Evolutionary conservation across 768 basidiomycete genomes (phyloP), one percentile per base, ranked within the genome.

Genomic region (Lentinula boryana): DNA sequence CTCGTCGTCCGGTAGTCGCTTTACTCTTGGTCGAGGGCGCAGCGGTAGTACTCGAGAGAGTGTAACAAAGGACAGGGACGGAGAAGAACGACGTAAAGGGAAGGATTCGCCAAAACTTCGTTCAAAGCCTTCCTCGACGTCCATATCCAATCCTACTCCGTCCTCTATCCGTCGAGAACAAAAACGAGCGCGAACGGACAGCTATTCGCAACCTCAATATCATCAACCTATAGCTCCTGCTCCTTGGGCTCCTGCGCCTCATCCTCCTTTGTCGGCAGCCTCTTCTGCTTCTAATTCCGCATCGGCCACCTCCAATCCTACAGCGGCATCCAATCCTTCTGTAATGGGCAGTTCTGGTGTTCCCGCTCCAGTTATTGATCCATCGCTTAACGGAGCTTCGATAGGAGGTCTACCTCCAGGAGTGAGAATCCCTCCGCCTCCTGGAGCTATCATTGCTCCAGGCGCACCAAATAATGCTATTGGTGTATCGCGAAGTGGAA

Each of bases 381-480:
- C 57, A n/a, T 46, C 57, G 13, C 44, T 46, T 9, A 44, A 40
- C 18, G 57, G 57, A n/a, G 40, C 23, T 13, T 48, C 44, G 1
- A 58, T 58, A 48, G 57, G 57, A 10, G 57, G 57, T 9, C 15
- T 58, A 4, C 57, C 57, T n/a, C 57, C 57, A 9, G 57, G 57
- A 10, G 46, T 58, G 16, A 33, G 57, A 12, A 64, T 65, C 27
- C 65, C 67, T 23, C 67, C 65, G 4, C 67, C 67, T 27, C 67
- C 67, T 16, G 67, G 65, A 6, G 65, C 67, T 23, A 59, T 58
- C 41, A 66, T 66, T 53, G 58, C 38, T 38, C 58, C 58, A 36
- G 33, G 49, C 4, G 40, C 50, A 33, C 35, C 62, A 18, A 50
- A 35, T 27, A 40, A 27, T 23, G 38, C 31, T 36, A 33, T 32